These are phyloP conservation scores for Byssothecium circinans DNA, from an alignment of 2,329 filamentous ascomycete species.

Conservation along the genomic window DNA sequence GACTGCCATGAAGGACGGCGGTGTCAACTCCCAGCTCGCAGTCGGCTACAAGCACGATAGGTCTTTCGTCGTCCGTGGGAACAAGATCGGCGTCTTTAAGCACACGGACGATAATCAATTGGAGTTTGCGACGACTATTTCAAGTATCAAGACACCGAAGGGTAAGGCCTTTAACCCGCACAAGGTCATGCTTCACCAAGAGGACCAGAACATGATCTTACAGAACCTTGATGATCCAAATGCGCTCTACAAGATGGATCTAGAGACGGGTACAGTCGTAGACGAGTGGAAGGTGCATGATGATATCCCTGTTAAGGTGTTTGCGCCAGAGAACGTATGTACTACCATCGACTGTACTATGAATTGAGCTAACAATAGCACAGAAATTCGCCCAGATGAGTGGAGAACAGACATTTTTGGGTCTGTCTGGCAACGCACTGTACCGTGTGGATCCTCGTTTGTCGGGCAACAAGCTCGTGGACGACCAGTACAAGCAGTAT, in stretches of 20 bases:
- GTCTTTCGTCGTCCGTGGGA: constrained; percentile 94
- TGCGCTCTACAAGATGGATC: constrained; percentile 93
- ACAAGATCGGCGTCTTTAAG: constrained; percentile 98
- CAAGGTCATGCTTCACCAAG: constrained; percentile 94
- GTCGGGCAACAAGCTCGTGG: constrained; percentile 87
- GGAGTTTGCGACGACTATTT: constrained; percentile 96
- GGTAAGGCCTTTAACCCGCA: constrained; percentile 85
- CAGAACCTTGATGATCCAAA: constrained; percentile 83
- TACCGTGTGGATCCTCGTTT: constrained; percentile 93
- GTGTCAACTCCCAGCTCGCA: constrained; percentile 89
- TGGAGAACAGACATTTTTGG: constrained; percentile 89
- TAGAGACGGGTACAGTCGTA: constrained; percentile 96
- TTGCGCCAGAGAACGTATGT: constrained; percentile 80
- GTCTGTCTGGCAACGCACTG: constrained; percentile 87
- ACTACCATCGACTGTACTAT: background rate
- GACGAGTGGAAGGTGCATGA: constrained; percentile 99
- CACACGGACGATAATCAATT: constrained; percentile 90
- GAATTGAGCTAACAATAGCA: constrained; percentile 24
- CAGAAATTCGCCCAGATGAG: constrained; percentile 98
- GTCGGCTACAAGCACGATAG: constrained; percentile 97
- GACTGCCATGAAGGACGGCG: constrained; percentile 70
- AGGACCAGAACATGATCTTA: constrained; percentile 85
- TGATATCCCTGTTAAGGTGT: constrained; percentile 87
- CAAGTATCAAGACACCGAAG: constrained; percentile 85
- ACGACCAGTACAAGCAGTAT: constrained; percentile 92